Evolutionary conservation across 345 rosid genomes (phyloP).

Genomic region (Acer yangbiense): DNA sequence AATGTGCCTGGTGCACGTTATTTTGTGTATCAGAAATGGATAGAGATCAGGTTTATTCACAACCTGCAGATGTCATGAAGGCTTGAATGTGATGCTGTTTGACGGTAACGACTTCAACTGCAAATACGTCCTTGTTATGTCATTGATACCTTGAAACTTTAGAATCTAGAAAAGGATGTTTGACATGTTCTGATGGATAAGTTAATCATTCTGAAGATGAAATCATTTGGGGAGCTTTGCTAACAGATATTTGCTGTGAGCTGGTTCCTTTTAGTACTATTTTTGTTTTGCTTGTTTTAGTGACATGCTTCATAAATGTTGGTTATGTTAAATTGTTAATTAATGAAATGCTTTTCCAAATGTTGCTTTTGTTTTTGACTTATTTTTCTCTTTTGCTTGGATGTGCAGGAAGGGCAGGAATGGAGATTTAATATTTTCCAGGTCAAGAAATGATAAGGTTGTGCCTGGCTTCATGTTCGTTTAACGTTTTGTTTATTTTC

Average conservation of each 20-base stretch:
- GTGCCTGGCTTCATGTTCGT: neutral
- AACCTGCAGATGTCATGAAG: neutral
- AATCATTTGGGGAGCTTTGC: neutral
- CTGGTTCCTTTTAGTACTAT: neutral
- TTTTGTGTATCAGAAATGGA: neutral
- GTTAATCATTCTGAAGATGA: neutral
- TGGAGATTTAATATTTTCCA: neutral
- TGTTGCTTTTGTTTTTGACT: neutral
- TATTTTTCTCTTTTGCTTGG: neutral
- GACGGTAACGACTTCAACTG: neutral
- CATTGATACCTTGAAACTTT: neutral
- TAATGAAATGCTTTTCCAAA: neutral
- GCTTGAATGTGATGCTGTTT: slow-evolving; percentile 1
- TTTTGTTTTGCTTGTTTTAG: neutral
- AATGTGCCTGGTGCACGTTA: neutral
- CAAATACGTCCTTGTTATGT: too few relatives aligned
- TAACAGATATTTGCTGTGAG: neutral
- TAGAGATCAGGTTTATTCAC: slow-evolving; percentile 6
- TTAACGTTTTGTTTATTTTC: too few relatives aligned
- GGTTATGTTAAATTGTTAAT: neutral
- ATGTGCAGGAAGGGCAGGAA: neutral
- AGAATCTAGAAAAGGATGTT: neutral
- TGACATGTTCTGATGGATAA: neutral
- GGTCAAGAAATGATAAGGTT: neutral
- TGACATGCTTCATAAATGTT: neutral